Conservation (phyloP, 306 rosid species). For the Acmispon strigosus region DNA sequence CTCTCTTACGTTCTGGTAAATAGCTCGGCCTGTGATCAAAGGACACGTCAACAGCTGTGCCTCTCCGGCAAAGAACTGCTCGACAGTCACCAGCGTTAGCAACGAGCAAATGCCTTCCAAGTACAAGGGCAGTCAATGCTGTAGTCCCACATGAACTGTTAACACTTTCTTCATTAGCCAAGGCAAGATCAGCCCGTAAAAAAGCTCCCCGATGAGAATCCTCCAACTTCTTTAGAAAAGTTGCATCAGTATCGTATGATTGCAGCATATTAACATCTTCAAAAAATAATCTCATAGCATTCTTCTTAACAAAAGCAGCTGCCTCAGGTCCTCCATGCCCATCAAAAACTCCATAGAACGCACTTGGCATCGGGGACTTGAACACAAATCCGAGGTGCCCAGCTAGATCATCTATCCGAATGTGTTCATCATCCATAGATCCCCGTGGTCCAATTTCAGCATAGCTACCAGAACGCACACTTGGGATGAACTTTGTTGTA, state of each 20-base stretch:
- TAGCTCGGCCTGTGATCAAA: slow-evolving; percentile 63
- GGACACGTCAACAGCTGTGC: slow-evolving; percentile 74
- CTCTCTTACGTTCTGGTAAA: slow-evolving; percentile 57
- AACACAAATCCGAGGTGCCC: slow-evolving; percentile 49
- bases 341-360: slow-evolving; percentile 89
- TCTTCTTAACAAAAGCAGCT: slow-evolving; percentile 69
- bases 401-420: slow-evolving; percentile 72
- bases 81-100: slow-evolving; percentile 98
- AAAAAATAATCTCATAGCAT: slow-evolving; percentile 72
- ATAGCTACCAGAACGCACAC: slow-evolving; percentile 69
- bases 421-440: slow-evolving; percentile 92
- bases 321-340: slow-evolving; percentile 97
- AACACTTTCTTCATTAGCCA: slow-evolving; percentile 60
- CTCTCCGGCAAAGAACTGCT: slow-evolving; percentile 87
- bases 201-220: slow-evolving; percentile 71
- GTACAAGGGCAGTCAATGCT: slow-evolving; percentile 77
- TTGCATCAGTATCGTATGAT: slow-evolving; percentile 39
- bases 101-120: slow-evolving; percentile 75
- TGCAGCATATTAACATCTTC: slow-evolving; percentile 62
- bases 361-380: slow-evolving; percentile 44
- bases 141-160: slow-evolving; percentile 79
- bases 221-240: slow-evolving; percentile 56
- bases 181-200: slow-evolving; percentile 68
- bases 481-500: slow-evolving; percentile 46
- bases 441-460: slow-evolving; percentile 61